A percentile compares a stretch with the other conserved stretches of the same genome.
phyloP scores from a whole-genome alignment of 2,329 filamentous ascomycete species.

The Phialophora tarda region DNA sequence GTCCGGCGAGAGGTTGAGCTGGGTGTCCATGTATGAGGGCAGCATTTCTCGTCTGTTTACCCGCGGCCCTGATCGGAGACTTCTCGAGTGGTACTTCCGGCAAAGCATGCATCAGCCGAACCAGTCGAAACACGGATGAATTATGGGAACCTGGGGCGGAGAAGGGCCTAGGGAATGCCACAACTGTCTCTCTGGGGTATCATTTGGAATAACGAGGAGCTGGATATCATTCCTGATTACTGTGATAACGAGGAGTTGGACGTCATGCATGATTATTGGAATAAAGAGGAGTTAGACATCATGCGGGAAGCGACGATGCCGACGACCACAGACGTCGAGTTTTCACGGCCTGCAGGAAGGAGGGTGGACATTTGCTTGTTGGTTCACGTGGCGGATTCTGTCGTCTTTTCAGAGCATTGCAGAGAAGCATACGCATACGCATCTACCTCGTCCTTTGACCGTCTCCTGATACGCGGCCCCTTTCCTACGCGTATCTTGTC shows the following conservation, averaged over 20 bases:
- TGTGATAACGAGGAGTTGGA: too few species aligned
- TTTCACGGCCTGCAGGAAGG: background rate
- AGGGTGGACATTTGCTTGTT: background rate
- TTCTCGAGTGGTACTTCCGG: background rate
- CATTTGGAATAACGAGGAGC: too few species aligned
- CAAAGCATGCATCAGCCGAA: background rate
- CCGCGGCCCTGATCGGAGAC: background rate
- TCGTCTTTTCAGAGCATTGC: background rate
- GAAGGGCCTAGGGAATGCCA: background rate
- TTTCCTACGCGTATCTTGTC: background rate
- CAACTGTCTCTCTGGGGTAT: background rate
- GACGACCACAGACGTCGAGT: background rate
- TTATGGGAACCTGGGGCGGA: too few species aligned
- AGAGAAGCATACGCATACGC: background rate
- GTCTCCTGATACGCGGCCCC: background rate
- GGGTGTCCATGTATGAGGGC: background rate
- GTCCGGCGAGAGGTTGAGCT: background rate
- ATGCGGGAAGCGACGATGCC: background rate
- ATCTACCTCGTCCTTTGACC: background rate
- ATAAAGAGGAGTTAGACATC: too few species aligned
- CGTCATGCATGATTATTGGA: too few species aligned
- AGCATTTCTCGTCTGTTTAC: background rate
- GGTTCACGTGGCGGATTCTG: background rate
- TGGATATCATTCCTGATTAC: too few species aligned
- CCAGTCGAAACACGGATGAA: too few species aligned